Conservation (phyloP, 805 yeast genomes). For the Diddensiella caesifluorescens region DNA sequence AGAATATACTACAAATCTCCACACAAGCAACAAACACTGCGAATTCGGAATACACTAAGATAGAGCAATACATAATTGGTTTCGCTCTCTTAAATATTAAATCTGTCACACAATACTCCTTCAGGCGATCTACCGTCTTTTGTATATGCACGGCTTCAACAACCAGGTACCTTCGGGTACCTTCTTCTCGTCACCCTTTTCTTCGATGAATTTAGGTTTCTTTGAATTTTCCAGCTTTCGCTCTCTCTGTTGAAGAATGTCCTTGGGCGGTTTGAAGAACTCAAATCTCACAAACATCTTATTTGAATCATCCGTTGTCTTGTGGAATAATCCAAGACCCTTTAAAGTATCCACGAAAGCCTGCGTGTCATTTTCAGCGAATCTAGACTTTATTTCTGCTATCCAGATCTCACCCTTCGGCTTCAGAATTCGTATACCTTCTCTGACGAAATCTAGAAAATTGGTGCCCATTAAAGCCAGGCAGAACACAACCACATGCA, state of each 20-base stretch:
- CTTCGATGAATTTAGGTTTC: slow-evolving; percentile 53
- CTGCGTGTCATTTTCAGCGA: slow-evolving; percentile 49
- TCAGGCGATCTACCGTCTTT: slow-evolving; percentile 52
- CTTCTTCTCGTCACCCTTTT: slow-evolving; percentile 56
- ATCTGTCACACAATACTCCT: not conserved
- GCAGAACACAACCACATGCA: slow-evolving; percentile 87
- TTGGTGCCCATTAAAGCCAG: slow-evolving; percentile 97
- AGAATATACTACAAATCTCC: no score
- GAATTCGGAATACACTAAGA: no score
- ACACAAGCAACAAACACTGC: no score
- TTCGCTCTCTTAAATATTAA: no score
- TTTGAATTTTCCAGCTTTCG: slow-evolving; percentile 27
- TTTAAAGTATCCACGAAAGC: slow-evolving; percentile 79
- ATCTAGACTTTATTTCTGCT: slow-evolving; percentile 92
- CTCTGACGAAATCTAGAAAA: slow-evolving; percentile 83
- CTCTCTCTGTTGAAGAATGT: slow-evolving; percentile 56
- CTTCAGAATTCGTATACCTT: slow-evolving; percentile 79
- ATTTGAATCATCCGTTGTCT: slow-evolving; percentile 77
- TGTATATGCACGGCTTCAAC: slow-evolving; percentile 93
- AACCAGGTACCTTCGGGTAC: slow-evolving; percentile 86
- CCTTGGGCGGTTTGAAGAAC: slow-evolving; percentile 79
- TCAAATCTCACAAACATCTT: slow-evolving; percentile 95
- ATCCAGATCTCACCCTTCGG: slow-evolving; percentile 97
- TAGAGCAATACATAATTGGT: no score
- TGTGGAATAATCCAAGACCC: slow-evolving; percentile 78